Percentiles rank a stretch among this genome's conserved stretches.
These are phyloP conservation scores for Spiromastix sp. DNA, from an alignment of 2,329 filamentous ascomycete genomes.

Conservation along the genomic window DNA sequence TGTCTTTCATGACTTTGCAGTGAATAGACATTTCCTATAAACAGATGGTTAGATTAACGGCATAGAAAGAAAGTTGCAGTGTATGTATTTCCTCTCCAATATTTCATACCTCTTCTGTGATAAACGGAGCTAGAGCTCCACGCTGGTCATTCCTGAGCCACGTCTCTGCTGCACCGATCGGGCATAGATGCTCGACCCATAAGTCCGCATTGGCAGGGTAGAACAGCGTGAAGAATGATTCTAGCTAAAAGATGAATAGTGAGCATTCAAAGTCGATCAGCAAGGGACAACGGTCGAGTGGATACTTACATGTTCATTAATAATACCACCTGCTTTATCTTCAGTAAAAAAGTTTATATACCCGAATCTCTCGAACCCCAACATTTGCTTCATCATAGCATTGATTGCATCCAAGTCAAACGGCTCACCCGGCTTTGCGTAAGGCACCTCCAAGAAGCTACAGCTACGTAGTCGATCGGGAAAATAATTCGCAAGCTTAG, in stretches of 20 bases:
- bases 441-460: conserved; percentile 16
- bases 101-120: conserved; percentile 13
- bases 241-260: conserved; percentile 6
- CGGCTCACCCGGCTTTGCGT: conserved; percentile 10
- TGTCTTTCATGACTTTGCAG: conserved; percentile 13
- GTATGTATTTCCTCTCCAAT: conserved; percentile 4
- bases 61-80: too few relatives aligned
- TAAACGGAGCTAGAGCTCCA: conserved; percentile 11
- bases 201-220: conserved; percentile 14
- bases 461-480: conserved; percentile 12
- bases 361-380: conserved; percentile 17
- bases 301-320: conserved; percentile 18
- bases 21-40: conserved; percentile 13
- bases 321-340: conserved; percentile 8
- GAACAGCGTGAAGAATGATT: conserved; percentile 18
- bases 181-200: conserved; percentile 14
- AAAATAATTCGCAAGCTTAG: conserved; percentile 17
- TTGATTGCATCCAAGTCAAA: conserved; percentile 17
- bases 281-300: too few relatives aligned
- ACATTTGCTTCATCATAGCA: conserved; percentile 10
- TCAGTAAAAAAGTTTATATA: conserved; percentile 16
- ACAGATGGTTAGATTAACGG: too few relatives aligned
- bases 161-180: conserved; percentile 13
- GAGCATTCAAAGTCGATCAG: too few relatives aligned
- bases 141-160: conserved; percentile 15